Evolutionary conservation across 2,329 filamentous ascomycete genomes (phyloP), one percentile per base, ranked within the genome.

Genomic region (Aspergillus niger): DNA sequence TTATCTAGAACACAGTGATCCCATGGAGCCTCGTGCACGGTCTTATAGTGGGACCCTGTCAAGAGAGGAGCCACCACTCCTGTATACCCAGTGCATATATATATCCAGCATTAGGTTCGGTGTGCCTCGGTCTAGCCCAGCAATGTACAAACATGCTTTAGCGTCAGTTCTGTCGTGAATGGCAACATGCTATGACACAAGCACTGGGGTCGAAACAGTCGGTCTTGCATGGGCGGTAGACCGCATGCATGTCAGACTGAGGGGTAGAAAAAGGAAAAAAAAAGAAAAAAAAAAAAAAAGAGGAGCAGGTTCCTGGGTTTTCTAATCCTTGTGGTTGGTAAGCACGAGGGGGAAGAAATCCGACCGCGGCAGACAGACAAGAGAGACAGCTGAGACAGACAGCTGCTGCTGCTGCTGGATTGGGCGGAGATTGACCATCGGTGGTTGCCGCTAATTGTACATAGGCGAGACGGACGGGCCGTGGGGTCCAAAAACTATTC

Each of bases 401-500:
- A 32, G 30, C 30, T 1, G 28, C 28, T 4, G 28, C 28, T 4
- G 28, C 28, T 22, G 39, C 24, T 41, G 8, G 52, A 47, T 47
- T 44, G 26, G 41, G 39, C 17, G 20, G 30, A 17, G 11, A 30
- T 36, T 36, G 32, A 36, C 32, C 15, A 8, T 17, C 15, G n/a
- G 17, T 8, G 24, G 13, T 30, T n/a, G 39, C 53, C 53, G 43
- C 53, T 55, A 55, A 43, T 24, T 47, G 53, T 24, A n/a, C n/a
- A n/a, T n/a, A 55, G 53, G 41, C 39, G 39, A 44, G 26, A 28
- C 39, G 26, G 30, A 28, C n/a, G 26, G 15, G 28, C 53, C 39
- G 53, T 55, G 53, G 53, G 53, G 53, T 55, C 53, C 53, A 47
- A 55, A 55, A 55, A 47, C 13, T 11, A 8, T 26, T 50, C 6